Conservation (phyloP, 2,329 filamentous ascomycete genomes). For the Colletotrichum costaricense region DNA sequence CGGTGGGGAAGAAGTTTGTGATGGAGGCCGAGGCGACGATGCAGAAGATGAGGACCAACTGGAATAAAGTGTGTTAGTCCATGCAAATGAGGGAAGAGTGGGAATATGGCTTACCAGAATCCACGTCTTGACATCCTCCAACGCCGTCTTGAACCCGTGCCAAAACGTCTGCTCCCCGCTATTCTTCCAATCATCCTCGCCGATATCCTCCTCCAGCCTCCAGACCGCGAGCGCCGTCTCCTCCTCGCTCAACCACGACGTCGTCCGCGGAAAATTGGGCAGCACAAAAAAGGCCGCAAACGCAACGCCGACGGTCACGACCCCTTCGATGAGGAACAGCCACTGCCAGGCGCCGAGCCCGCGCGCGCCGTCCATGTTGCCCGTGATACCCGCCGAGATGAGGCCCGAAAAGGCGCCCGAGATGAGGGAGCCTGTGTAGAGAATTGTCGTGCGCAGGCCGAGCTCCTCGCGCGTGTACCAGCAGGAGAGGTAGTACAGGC, state of each 20-base stretch:
- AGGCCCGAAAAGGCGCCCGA: conserved; percentile 79
- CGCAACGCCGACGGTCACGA: conserved; percentile 72
- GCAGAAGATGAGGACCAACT: conserved; percentile 68
- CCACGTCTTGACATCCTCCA: conserved; percentile 70
- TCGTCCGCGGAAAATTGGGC: conserved; percentile 70
- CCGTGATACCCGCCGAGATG: conserved; percentile 72
- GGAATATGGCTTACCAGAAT: conserved; percentile 56
- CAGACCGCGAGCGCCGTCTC: conserved; percentile 68
- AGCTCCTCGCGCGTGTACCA: conserved; percentile 80
- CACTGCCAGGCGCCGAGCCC: conserved; percentile 73
- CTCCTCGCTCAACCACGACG: conserved; percentile 36
- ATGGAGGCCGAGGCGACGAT: conserved; percentile 68
- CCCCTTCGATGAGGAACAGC: conserved; percentile 79
- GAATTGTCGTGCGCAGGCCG: conserved; percentile 71
- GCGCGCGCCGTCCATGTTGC: conserved; percentile 68
- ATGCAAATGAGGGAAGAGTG: background rate
- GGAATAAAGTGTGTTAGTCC: background rate
- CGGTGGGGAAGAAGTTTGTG: conserved; percentile 77
- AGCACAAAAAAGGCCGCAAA: conserved; percentile 68
- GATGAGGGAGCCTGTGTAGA: conserved; percentile 76
- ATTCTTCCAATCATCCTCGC: conserved; percentile 71
- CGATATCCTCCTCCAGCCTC: conserved; percentile 73
- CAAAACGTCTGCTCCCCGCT: conserved; percentile 66
- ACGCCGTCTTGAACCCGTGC: conserved; percentile 65
- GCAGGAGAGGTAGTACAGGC: conserved; percentile 70